phyloP scores from a whole-genome alignment of 2,329 filamentous ascomycete species.

The Botrytis fragariae region DNA sequence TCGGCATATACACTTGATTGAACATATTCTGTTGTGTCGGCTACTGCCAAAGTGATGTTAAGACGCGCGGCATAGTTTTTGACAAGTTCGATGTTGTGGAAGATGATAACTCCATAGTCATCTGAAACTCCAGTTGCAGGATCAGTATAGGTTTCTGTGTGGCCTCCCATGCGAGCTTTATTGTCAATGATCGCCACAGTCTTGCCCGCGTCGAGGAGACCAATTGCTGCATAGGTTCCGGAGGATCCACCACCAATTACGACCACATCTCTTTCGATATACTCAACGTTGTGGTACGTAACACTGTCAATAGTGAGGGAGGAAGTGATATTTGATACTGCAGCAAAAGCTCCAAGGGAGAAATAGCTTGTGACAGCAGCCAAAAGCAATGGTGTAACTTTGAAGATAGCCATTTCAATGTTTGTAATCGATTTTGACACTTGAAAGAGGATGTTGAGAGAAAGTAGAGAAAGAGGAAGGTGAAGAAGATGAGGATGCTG shows the following conservation, averaged over 20 bases:
- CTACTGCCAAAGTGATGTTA: slow-evolving; percentile 7
- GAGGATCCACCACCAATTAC: slow-evolving; percentile 41
- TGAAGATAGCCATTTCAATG: background rate
- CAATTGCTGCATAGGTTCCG: slow-evolving; percentile 40
- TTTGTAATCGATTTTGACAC: no score
- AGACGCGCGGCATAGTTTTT: slow-evolving; percentile 22
- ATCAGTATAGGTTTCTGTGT: slow-evolving; percentile 36
- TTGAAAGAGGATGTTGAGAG: background rate
- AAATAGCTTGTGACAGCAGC: background rate
- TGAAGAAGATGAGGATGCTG: background rate
- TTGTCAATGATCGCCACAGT: slow-evolving; percentile 41
- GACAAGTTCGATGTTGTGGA: slow-evolving; percentile 20
- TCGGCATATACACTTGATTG: slow-evolving; percentile 3
- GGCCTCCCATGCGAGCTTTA: slow-evolving; percentile 36
- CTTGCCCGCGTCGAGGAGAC: slow-evolving; percentile 37
- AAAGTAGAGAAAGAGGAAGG: background rate
- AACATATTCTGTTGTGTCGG: background rate
- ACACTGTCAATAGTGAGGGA: background rate
- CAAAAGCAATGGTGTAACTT: background rate
- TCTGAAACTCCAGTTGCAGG: slow-evolving; percentile 37
- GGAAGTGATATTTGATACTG: background rate
- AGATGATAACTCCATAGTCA: slow-evolving; percentile 41
- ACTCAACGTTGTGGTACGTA: background rate
- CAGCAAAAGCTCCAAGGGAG: background rate
- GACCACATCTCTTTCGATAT: slow-evolving; percentile 33